Base-by-base conservation (phyloP, 192 early-diverging fungal species). In the Fimicolochytrium jonesii region DNA sequence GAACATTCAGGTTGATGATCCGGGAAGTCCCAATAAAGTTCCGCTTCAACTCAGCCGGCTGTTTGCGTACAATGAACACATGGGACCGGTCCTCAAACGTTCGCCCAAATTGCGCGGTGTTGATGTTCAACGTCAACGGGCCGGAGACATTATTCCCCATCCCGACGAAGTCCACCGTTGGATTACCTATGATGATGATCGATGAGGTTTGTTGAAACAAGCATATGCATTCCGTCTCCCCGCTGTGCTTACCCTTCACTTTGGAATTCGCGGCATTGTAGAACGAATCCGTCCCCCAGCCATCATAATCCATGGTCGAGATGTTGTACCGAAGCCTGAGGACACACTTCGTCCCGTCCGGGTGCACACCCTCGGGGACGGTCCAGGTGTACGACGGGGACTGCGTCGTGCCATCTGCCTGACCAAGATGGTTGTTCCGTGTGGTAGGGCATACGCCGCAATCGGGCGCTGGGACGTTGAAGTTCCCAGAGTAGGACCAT, bases 61-160 rank as follows among this genome's bases (percentile, higher is more conserved):
- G 22, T n/a, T 55, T 53, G 4, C 69, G 47, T 36, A 75, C 74
- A 22, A 31, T 32, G 39, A 75, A 75, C 32, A 74, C 73, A 47
- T 71, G 69, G 1, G 48, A 56, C 18, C 73, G 69, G 53, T 75
- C 73, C 55, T 75, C 56, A 44, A 75, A 75, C 29, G 64, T 68
- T 31, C 73, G 42, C 9, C 64, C 63, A 49, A 74, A 74, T 42
- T 75, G 73, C 4, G 73, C 63, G 25, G 73, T 75, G 56, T 75
- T 68, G 63, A 75, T 39, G 37, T 66, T 68, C 30, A 75, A 44
- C 32, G 56, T 51, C 28, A 75, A 25, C 5, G 73, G 69, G 13
- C 69, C 73, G n/a, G 73, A 68, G 2, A 68, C 58, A 49, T 68
- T 68, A 5, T 44, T 57, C 4, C 68, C 72, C 17, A 67, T 47